Percentiles rank a stretch among this genome's conserved stretches.
phyloP scores from a whole-genome alignment of 2,329 filamentous ascomycete genomes.

The Botryotinia convoluta region DNA sequence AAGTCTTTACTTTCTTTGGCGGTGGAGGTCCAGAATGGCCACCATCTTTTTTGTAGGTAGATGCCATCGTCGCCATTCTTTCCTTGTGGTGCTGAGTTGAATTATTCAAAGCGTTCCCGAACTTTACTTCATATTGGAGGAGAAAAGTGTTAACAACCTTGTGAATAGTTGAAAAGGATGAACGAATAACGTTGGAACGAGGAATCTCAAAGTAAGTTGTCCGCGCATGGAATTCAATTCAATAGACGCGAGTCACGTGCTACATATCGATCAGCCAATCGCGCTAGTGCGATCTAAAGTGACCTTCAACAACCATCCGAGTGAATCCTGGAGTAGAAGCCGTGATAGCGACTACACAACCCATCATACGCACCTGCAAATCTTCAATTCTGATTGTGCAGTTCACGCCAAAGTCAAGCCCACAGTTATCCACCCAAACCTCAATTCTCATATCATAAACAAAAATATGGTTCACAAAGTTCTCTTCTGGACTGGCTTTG shows the following conservation, averaged over 20 bases:
- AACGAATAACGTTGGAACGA: not conserved
- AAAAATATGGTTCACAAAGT: slow-evolving; percentile 49
- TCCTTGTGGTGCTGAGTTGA: not conserved
- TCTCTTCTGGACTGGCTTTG: slow-evolving; percentile 87
- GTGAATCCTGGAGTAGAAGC: slow-evolving; percentile 9
- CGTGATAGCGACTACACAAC: not conserved
- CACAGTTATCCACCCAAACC: not conserved
- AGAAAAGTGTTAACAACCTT: not conserved
- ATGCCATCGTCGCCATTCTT: slow-evolving; percentile 10
- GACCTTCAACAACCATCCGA: slow-evolving; percentile 11
- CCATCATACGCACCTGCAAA: not conserved
- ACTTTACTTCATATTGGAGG: not conserved
- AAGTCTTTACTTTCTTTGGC: slow-evolving; percentile 62
- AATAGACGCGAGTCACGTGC: slow-evolving; percentile 7
- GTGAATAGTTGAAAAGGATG: not conserved
- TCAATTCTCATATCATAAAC: slow-evolving; percentile 9
- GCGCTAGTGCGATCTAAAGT: slow-evolving; percentile 5
- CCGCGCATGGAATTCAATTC: not conserved
- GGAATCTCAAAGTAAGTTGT: not conserved
- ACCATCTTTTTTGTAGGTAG: slow-evolving; percentile 26
- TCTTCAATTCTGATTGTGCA: not conserved
- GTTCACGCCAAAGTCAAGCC: not conserved
- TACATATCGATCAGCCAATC: not conserved
- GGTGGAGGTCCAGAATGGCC: slow-evolving; percentile 22
- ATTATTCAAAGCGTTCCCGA: not conserved